phyloP scores from a whole-genome alignment of 441 rosid genomes.

The Viola pubescens region DNA sequence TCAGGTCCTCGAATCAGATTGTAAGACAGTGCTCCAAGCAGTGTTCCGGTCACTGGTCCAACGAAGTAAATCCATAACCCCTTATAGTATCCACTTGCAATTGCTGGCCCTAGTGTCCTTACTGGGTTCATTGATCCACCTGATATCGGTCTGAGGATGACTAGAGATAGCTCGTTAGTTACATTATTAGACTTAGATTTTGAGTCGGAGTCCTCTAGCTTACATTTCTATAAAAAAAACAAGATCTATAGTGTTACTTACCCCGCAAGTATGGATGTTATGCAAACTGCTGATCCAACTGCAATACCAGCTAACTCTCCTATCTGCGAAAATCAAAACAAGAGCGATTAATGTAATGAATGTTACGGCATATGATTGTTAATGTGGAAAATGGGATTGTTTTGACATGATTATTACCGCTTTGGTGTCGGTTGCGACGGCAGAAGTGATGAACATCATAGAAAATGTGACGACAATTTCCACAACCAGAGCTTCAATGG shows the following conservation, averaged over 20 bases:
- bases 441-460: conserved; percentile 56
- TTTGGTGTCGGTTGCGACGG: conserved; percentile 55
- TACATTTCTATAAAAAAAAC: too few species aligned
- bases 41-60: conserved; percentile 47
- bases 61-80: conserved; percentile 51
- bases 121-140: conserved; percentile 75
- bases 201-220: too few species aligned
- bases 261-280: conserved; percentile 60
- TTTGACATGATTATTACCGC: conserved; percentile 30
- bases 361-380: neutral
- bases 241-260: conserved; percentile 16
- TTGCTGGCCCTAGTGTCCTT: conserved; percentile 55
- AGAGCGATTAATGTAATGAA: neutral
- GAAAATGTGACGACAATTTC: conserved; percentile 55
- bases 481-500: conserved; percentile 42
- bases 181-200: neutral
- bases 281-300: conserved; percentile 62
- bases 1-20: conserved; percentile 28
- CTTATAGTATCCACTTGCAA: conserved; percentile 48
- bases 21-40: conserved; percentile 44
- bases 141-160: conserved; percentile 39
- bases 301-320: conserved; percentile 66
- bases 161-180: conserved; percentile 15
- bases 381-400: neutral
- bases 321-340: conserved; percentile 21